A percentile compares a stretch with the other conserved stretches of the same genome.
Conservation (phyloP, 805 yeast species). For the Wickerhamomyces queroliae region DNA sequence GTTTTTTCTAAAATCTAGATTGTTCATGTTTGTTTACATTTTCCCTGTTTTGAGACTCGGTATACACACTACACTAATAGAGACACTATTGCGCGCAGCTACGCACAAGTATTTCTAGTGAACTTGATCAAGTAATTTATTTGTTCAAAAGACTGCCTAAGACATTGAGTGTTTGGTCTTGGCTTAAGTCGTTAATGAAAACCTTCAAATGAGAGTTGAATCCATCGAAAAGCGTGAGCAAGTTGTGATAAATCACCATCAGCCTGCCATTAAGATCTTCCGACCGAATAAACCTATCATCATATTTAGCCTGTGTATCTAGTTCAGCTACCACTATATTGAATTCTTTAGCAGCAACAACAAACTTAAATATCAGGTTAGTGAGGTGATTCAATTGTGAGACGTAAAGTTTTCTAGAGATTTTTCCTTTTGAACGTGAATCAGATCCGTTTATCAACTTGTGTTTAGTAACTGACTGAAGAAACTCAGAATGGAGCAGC, state of each 20-base stretch:
- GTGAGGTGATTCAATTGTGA: conserved; percentile 34
- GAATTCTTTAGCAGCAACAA: conserved; percentile 31
- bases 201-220: conserved; percentile 36
- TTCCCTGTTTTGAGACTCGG: too few species aligned
- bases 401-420: conserved; percentile 35
- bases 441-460: conserved; percentile 26
- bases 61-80: too few species aligned
- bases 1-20: too few species aligned
- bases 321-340: conserved; percentile 29
- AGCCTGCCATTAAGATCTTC: conserved; percentile 24
- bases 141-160: conserved; percentile 32
- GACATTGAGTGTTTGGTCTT: conserved; percentile 44
- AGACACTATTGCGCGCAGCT: background rate
- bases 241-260: conserved; percentile 32
- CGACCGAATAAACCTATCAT: conserved; percentile 9
- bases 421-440: conserved; percentile 25
- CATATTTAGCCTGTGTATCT: conserved; percentile 22
- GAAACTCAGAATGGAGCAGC: conserved; percentile 26
- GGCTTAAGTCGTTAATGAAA: conserved; percentile 47
- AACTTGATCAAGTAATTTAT: too few species aligned
- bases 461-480: conserved; percentile 30
- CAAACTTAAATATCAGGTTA: conserved; percentile 32
- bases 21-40: too few species aligned
- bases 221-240: conserved; percentile 35
- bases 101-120: background rate